phyloP scores from a whole-genome alignment of 768 basidiomycete genomes.

The Suillus lakei region DNA sequence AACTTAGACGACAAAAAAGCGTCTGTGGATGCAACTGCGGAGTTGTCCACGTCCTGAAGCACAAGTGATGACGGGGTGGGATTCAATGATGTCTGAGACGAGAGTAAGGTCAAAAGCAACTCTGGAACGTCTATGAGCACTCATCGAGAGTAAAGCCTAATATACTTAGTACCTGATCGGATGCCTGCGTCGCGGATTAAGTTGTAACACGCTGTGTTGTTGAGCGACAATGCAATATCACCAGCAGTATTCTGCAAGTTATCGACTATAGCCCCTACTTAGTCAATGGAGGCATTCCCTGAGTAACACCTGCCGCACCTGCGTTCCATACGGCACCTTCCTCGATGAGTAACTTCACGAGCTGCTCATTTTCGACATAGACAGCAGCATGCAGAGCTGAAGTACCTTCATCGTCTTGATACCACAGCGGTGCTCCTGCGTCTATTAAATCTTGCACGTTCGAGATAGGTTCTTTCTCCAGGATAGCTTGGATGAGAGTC shows the following conservation, averaged over 20 bases:
- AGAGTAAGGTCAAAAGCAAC: conserved; percentile 68
- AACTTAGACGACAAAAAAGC: conserved; percentile 76
- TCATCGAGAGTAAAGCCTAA: conserved; percentile 8
- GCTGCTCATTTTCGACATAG: conserved; percentile 65
- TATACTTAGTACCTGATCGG: conserved; percentile 67
- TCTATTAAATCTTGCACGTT: conserved; percentile 56
- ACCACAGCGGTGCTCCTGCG: conserved; percentile 85
- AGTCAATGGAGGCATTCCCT: neutral
- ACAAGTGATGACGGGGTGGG: conserved; percentile 39
- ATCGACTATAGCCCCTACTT: conserved; percentile 57
- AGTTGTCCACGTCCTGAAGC: conserved; percentile 55
- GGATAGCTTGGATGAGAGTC: conserved; percentile 60
- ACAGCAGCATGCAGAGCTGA: conserved; percentile 89
- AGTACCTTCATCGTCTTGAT: conserved; percentile 83
- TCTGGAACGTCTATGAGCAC: conserved; percentile 46
- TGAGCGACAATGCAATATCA: conserved; percentile 88
- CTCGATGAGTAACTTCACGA: conserved; percentile 72
- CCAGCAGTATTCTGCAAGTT: conserved; percentile 82
- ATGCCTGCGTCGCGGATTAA: conserved; percentile 92
- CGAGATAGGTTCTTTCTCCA: conserved; percentile 49
- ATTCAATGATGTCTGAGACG: conserved; percentile 43
- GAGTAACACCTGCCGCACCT: conserved; percentile 47
- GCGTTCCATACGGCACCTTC: conserved; percentile 93
- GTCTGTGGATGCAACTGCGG: conserved; percentile 64
- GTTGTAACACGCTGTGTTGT: conserved; percentile 74